Evolutionary conservation across 1,284 basidiomycete species (phyloP).

Genomic region (Melampsora americana): DNA sequence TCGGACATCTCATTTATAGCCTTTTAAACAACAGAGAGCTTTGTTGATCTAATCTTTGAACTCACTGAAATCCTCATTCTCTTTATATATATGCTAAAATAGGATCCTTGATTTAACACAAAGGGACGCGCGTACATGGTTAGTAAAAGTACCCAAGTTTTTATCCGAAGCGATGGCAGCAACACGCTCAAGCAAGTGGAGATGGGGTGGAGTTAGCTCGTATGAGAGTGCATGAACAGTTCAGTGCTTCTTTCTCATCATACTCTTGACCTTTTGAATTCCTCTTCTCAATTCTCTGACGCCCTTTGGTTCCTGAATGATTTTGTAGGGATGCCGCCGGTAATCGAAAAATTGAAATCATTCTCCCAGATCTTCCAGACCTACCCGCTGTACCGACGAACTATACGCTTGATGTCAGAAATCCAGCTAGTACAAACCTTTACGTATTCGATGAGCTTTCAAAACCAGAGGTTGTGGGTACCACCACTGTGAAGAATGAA

Average conservation of each 20-base stretch:
- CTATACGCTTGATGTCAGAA: slow-evolving; percentile 34
- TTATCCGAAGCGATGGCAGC: slow-evolving; percentile 41
- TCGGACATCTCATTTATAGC: background rate
- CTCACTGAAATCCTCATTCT: background rate
- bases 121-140: slow-evolving; percentile 15
- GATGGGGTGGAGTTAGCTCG: slow-evolving; percentile 5
- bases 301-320: background rate
- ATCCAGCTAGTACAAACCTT: slow-evolving; percentile 46
- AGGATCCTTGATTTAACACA: slow-evolving; percentile 34
- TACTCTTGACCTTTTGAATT: background rate
- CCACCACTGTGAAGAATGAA: slow-evolving; percentile 39
- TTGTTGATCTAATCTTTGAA: background rate
- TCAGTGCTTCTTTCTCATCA: slow-evolving; percentile 5
- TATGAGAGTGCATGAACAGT: slow-evolving; percentile 41
- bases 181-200: slow-evolving; percentile 21
- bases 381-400: slow-evolving; percentile 6
- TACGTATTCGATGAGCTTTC: slow-evolving; percentile 51
- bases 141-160: slow-evolving; percentile 44
- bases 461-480: slow-evolving; percentile 48
- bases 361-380: slow-evolving; percentile 22
- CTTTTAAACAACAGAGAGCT: background rate
- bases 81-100: background rate
- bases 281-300: background rate
- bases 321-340: slow-evolving; percentile 4
- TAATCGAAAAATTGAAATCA: slow-evolving; percentile 23